Base-by-base conservation (phyloP, 1,284 basidiomycete genomes). In the Ustilago lituana region DNA sequence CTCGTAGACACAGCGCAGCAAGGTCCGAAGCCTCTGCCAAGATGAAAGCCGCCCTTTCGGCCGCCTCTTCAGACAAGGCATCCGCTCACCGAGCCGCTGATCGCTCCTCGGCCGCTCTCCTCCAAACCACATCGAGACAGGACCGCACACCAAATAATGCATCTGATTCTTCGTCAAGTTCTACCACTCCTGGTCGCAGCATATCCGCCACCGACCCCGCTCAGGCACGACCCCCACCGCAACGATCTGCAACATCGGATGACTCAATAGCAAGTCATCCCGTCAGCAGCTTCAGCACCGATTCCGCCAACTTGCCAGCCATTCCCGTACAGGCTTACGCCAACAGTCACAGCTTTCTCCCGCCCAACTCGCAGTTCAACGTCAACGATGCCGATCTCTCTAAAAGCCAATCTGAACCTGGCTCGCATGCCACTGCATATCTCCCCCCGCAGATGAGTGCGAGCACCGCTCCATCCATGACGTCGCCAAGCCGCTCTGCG, bases 21-120 rank as follows among this genome's bases (percentile, higher is more conserved):
- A 56, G 67, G 26, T 58, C 52, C 7, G 67, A 71, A 46, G 67
- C 67, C 17, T 61, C 61, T 3, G 62, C 62, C 32, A 71, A 71
- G 49, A 37, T 71, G 54, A 65, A 57, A 44, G 67, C 67, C 11
- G 52, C 67, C 6, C 62, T 71, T 19, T 71, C 67, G 6, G 64
- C 64, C 2, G 57, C 67, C 17, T 62, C 67, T 4, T 48, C 51
- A 12, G 66, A 62, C 29, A 63, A 68, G 23, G 26, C 41, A 14
- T 24, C 47, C 5, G 32, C 46, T 29, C 60, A 62, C 11, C 53
- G 49, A 27, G 23, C 37, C 1, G 15, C 37, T 32, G 29, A 55
- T 9, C 46, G 51, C 39, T 49, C 41, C 14, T 38, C 33, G n/a
- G 7, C 37, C 6, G 37, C 33, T 19, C 20, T 22, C 4, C 32